These are phyloP conservation scores for Tetrapisispora pingtungensis DNA, from an alignment of 805 yeast species.

Conservation along the genomic window DNA sequence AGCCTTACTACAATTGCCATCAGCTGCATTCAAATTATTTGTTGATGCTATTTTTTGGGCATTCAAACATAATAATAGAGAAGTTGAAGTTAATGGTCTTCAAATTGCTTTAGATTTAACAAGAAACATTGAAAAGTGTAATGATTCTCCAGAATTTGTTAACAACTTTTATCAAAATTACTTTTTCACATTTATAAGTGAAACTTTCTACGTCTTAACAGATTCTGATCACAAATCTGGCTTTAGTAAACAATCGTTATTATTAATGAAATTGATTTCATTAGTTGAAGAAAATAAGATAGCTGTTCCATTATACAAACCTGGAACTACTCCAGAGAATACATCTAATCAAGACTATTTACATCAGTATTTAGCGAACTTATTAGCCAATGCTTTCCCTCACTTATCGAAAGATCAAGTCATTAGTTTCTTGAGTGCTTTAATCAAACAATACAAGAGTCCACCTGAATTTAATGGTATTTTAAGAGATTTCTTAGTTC, in stretches of 20 bases:
- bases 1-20: slow-evolving; percentile 80
- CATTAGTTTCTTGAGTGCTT: slow-evolving; percentile 65
- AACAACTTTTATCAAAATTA: slow-evolving; percentile 81
- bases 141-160: slow-evolving; percentile 48
- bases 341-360: slow-evolving; percentile 72
- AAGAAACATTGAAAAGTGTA: slow-evolving; percentile 72
- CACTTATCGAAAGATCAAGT: slow-evolving; percentile 80
- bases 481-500: slow-evolving; percentile 90
- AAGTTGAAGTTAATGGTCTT: slow-evolving; percentile 88
- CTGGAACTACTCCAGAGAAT: slow-evolving; percentile 77
- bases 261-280: slow-evolving; percentile 74
- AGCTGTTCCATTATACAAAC: slow-evolving; percentile 63
- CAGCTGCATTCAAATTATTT: slow-evolving; percentile 82
- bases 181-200: slow-evolving; percentile 81
- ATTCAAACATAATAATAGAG: slow-evolving; percentile 93
- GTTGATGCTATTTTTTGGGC: slow-evolving; percentile 97
- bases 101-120: slow-evolving; percentile 73
- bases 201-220: slow-evolving; percentile 85
- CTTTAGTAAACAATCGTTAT: slow-evolving; percentile 74
- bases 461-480: slow-evolving; percentile 69
- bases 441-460: slow-evolving; percentile 65
- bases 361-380: slow-evolving; percentile 69
- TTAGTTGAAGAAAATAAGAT: slow-evolving; percentile 71
- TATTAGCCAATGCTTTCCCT: slow-evolving; percentile 84
- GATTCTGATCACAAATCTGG: slow-evolving; percentile 98